phyloP scores from a whole-genome alignment of 495 filamentous ascomycete genomes.

The Tuber borchii region DNA sequence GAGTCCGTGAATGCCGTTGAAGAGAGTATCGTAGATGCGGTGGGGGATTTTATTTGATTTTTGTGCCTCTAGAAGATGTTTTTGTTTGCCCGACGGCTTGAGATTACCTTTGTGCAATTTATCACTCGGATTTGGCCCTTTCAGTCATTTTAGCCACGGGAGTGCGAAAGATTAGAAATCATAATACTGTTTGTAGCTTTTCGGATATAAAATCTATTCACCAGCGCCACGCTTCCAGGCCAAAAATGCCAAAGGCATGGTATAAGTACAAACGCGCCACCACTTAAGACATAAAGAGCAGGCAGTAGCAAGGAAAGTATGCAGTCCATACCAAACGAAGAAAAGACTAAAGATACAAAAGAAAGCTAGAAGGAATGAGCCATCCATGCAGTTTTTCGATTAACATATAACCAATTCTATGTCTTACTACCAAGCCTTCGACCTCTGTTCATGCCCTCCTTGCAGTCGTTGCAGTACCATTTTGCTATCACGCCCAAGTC shows the following conservation, averaged over 20 bases:
- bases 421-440: constrained; percentile 43
- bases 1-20: neutral
- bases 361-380: neutral
- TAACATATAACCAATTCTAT: constrained; percentile 6
- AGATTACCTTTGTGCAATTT: neutral
- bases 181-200: neutral
- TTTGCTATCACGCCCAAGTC: constrained; percentile 53
- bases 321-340: neutral
- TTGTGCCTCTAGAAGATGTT: neutral
- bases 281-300: neutral
- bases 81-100: neutral
- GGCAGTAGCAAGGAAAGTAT: neutral
- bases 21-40: neutral
- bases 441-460: constrained; percentile 56
- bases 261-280: constrained; percentile 5
- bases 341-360: neutral
- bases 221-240: neutral
- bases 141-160: neutral
- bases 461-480: constrained; percentile 88
- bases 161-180: neutral
- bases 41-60: neutral
- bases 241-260: neutral
- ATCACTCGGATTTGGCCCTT: neutral
- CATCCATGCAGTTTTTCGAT: neutral
- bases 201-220: neutral